phyloP scores from a whole-genome alignment of 225 moss, liverwort and hornwort genomes.

The Ulota crispa region DNA sequence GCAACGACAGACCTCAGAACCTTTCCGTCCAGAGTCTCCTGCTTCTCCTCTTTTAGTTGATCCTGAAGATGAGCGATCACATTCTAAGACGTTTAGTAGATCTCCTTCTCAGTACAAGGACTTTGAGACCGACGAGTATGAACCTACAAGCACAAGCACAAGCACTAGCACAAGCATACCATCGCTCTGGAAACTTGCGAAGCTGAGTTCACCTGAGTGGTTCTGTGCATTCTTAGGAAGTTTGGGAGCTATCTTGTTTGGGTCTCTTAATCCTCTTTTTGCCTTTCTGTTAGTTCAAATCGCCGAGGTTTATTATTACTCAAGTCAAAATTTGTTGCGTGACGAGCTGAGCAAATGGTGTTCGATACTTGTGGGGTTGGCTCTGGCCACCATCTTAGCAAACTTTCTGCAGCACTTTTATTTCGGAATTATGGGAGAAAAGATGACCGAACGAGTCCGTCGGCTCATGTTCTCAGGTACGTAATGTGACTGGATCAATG shows the following conservation, averaged over 20 bases:
- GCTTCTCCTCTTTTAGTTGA: conserved; percentile 65
- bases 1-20: conserved; percentile 46
- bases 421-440: conserved; percentile 72
- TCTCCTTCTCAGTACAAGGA: conserved; percentile 52
- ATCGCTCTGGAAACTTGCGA: conserved; percentile 56
- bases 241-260: conserved; percentile 58
- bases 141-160: conserved; percentile 9
- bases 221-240: conserved; percentile 58
- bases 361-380: conserved; percentile 55
- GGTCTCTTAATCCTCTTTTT: conserved; percentile 67
- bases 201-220: conserved; percentile 66
- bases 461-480: conserved; percentile 76
- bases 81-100: conserved; percentile 66
- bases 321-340: conserved; percentile 34
- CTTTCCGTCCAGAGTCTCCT: conserved; percentile 65
- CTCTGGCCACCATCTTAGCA: conserved; percentile 57
- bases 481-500: background rate
- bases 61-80: conserved; percentile 63
- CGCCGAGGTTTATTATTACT: conserved; percentile 53
- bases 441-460: conserved; percentile 72
- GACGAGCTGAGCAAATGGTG: conserved; percentile 58
- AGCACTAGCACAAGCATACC: conserved; percentile 24
- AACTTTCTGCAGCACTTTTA: conserved; percentile 71
- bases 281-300: conserved; percentile 67
- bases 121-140: conserved; percentile 31